Base-by-base conservation (phyloP, 2,329 filamentous ascomycete species). In the Trichoderma sp. region DNA sequence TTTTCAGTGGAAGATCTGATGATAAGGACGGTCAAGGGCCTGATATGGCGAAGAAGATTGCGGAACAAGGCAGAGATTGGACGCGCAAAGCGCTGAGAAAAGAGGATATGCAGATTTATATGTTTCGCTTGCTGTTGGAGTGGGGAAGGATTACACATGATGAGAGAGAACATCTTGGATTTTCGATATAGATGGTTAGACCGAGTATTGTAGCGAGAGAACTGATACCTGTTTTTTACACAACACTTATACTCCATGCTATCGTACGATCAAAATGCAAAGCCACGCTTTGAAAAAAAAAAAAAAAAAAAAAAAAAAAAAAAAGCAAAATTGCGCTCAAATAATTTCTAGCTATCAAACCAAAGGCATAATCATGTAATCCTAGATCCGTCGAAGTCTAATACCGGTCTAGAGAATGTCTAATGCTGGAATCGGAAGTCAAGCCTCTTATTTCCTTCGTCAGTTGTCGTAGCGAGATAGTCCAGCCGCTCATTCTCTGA, bases 51-150 rank as follows among this genome's bases (percentile, higher is more conserved):
- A 66, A 56, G 63, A 68, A 59, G 37, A 70, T 76, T 34, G 75
- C 71, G 39, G 71, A 81, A n/a, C 80, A 81, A 58, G 82, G 82
- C 0, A 76, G 78, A 37, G 72, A 84, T 58, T 91, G 89, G 89
- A 85, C 87, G 0, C 78, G 78, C 1, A 82, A 81, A 74, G 87
- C 86, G 14, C 71, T 91, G 24, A 81, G 89, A 72, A 87, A 84
- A 73, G 89, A 90, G 77, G 91, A 93, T 74, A 91, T 91, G 87
- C 89, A 92, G 77, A 83, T 93, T 10, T 94, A 93, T 74, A 84
- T 92, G 78, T 94, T 93, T 74, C 80, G 91, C 49, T 75, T 93
- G 71, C 76, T 93, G 74, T 77, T 93, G 37, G 91, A 93, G 79
- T 93, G 90, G 88, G 89, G 84, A 0, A 79, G 90, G 69, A 73